Evolutionary conservation across 2,329 filamentous ascomycete species (phyloP).

Genomic region (Diaporthe sp.): DNA sequence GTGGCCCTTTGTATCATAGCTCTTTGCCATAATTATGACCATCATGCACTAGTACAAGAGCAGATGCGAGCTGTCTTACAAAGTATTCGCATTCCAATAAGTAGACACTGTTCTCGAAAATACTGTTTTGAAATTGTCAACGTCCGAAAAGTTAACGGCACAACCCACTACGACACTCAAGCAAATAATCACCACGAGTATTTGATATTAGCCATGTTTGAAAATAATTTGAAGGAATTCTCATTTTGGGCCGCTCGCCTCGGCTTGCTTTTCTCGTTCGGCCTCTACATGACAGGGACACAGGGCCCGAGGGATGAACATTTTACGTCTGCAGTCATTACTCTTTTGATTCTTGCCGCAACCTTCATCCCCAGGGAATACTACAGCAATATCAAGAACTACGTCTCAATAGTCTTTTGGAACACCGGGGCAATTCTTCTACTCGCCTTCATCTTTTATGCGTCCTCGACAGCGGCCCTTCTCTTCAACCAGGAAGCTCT

Average conservation of each 20-base stretch:
- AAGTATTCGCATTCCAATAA: not conserved
- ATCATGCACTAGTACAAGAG: not conserved
- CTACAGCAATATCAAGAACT: not conserved
- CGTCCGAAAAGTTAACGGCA: not conserved
- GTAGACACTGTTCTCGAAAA: not conserved
- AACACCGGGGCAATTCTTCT: too few relatives aligned
- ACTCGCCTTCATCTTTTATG: not conserved
- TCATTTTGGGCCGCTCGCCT: not conserved
- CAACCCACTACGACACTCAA: not conserved
- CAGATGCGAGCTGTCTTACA: not conserved
- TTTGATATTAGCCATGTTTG: too few relatives aligned
- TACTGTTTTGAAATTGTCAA: not conserved
- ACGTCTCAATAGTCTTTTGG: too few relatives aligned
- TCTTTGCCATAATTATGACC: not conserved
- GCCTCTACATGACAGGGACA: not conserved
- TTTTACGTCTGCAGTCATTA: not conserved
- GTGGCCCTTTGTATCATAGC: not conserved
- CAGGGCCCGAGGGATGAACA: not conserved
- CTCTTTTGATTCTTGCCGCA: rapidly evolving
- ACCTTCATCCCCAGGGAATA: not conserved
- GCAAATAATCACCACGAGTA: too few relatives aligned
- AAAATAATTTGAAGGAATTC: rapidly evolving
- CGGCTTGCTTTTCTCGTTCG: not conserved
- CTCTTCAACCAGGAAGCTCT: not conserved
- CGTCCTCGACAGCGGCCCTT: not conserved